Base-by-base conservation (phyloP, 768 basidiomycete species). In the Tubosaeta sp. region DNA sequence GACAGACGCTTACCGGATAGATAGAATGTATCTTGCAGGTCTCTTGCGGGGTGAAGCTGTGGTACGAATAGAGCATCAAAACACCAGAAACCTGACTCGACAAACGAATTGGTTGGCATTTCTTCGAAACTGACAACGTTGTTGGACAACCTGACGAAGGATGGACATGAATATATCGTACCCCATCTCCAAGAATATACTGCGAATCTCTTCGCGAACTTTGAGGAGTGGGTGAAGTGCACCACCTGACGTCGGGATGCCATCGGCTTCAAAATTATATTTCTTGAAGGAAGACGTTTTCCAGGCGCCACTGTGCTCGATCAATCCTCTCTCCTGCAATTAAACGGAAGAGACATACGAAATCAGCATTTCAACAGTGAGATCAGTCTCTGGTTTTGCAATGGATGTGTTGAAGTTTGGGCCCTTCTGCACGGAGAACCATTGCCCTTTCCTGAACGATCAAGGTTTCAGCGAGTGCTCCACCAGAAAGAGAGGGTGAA, bases 161-260 rank as follows among this genome's bases (percentile, higher is more conserved):
- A 22, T 9, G 29, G 27, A 49, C 6, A 6, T 29, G 29, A 47
- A 29, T 9, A 42, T 37, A 6, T 70, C 82, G 48, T 56, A 97
- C 95, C 97, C 97, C 95, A 98, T 98, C 70, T 99, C 97, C 60
- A 99, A 79, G 79, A 99, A 99, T 64, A 98, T 97, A 68, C 88
- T 88, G 48, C 95, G 81, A 65, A 99, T 91, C 70, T 99, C 97
- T 72, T 98, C 97, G 51, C 97, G 80, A 25, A 99, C 97, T 76
- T 98, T 98, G 52, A 99, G 82, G 32, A 99, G 78, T 14, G 97
- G 97, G 70, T 98, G 97, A 29, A 98, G 76, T 13, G 95, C 93
- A 37, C 97, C 97, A 29, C 94, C 93, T 35, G 82, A 81, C 4
- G 94, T 86, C 9, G 88, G 90, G 27, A 86, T 82, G 48, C 97